phyloP scores from a whole-genome alignment of 352 stramenopile species.

The Globisporangium paroecandrum region DNA sequence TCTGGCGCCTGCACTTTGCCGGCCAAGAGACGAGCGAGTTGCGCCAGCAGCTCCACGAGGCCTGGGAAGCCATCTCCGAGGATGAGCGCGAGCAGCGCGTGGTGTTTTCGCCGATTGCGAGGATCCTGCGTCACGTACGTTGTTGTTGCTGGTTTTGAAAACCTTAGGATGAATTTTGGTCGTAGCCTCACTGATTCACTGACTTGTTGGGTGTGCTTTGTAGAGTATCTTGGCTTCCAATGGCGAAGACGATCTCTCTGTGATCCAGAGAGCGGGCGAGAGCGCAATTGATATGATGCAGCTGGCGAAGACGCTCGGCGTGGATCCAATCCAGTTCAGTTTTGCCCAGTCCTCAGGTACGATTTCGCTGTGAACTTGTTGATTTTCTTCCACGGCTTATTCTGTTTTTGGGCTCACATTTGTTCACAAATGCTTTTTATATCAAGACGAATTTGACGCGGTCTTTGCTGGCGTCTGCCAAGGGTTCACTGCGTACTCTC shows the following conservation, averaged over 20 bases:
- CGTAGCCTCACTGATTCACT: not conserved
- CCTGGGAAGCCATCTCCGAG: slow-evolving; percentile 40
- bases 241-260: slow-evolving; percentile 22
- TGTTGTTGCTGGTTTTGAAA: not conserved
- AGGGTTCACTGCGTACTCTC: slow-evolving; percentile 64
- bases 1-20: slow-evolving; percentile 81
- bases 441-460: slow-evolving; percentile 32
- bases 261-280: slow-evolving; percentile 18
- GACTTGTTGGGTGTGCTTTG: slow-evolving; percentile 4
- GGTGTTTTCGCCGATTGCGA: slow-evolving; percentile 43
- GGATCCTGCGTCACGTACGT: slow-evolving; percentile 58
- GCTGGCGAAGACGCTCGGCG: slow-evolving; percentile 37
- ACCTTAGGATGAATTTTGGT: not conserved
- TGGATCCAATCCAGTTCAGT: slow-evolving; percentile 59
- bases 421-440: not conserved
- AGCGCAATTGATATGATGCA: slow-evolving; percentile 38
- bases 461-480: slow-evolving; percentile 58
- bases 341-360: slow-evolving; percentile 32
- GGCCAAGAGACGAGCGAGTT: slow-evolving; percentile 53
- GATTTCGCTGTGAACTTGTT: not conserved
- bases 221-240: slow-evolving; percentile 65
- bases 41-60: slow-evolving; percentile 51
- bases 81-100: slow-evolving; percentile 28
- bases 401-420: not conserved
- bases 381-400: not conserved